phyloP scores from a whole-genome alignment of 2,329 filamentous ascomycete genomes.

The Fusarium fracticaudum region DNA sequence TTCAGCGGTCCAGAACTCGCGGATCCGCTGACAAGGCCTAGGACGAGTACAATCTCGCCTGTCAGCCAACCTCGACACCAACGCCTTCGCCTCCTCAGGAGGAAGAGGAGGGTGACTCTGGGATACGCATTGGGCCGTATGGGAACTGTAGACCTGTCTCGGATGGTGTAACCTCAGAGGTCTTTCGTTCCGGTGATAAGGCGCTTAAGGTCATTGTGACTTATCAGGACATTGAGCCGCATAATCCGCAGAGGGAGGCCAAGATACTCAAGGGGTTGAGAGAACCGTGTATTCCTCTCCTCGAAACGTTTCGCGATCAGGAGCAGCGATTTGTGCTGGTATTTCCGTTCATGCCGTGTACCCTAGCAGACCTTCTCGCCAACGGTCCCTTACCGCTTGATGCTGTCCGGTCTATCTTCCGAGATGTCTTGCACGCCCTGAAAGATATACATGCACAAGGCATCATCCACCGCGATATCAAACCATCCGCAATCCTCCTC shows the following conservation, averaged over 20 bases:
- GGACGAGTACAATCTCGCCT: conserved; percentile 67
- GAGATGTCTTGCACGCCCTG: conserved; percentile 76
- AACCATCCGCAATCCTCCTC: conserved; percentile 88
- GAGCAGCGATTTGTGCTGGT: conserved; percentile 78
- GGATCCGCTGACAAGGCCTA: conserved; percentile 49
- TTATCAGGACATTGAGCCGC: conserved; percentile 77
- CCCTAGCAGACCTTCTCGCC: conserved; percentile 74
- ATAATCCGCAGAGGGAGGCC: conserved; percentile 83
- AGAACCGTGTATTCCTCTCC: conserved; percentile 69
- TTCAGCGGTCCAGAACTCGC: conserved; percentile 23
- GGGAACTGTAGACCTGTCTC: conserved; percentile 63
- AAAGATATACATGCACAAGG: conserved; percentile 74
- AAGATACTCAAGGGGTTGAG: conserved; percentile 72
- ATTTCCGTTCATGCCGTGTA: conserved; percentile 84
- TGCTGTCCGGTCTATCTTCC: conserved; percentile 60
- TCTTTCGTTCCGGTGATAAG: conserved; percentile 73
- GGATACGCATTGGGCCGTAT: conserved; percentile 64
- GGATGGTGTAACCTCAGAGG: conserved; percentile 80
- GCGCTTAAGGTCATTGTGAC: conserved; percentile 90
- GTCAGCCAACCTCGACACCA: conserved; percentile 39
- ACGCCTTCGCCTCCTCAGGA: conserved; percentile 6
- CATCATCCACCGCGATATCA: conserved; percentile 93
- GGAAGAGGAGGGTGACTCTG: conserved; percentile 35
- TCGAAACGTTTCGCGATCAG: conserved; percentile 78
- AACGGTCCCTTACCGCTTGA: conserved; percentile 48